phyloP scores from a whole-genome alignment of 768 basidiomycete species.

The Boletus rubroflammeus region DNA sequence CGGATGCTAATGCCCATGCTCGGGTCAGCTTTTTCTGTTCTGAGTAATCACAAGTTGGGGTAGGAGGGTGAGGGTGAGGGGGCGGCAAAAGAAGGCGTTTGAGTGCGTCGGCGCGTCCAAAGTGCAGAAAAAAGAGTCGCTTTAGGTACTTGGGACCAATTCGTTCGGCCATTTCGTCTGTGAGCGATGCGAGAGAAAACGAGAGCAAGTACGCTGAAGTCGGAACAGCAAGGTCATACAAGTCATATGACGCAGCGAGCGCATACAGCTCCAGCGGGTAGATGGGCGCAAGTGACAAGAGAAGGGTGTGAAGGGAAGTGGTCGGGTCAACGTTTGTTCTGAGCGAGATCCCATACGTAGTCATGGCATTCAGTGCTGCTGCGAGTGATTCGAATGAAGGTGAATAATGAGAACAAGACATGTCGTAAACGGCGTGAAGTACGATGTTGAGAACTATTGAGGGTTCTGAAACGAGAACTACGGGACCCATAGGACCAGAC shows the following conservation, averaged over 20 bases:
- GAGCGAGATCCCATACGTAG: conserved; percentile 56
- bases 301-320: conserved; percentile 52
- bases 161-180: conserved; percentile 63
- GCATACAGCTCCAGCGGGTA: conserved; percentile 71
- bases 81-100: conserved; percentile 75
- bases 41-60: conserved; percentile 58
- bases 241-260: conserved; percentile 60
- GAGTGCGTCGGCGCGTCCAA: conserved; percentile 77
- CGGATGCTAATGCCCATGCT: conserved; percentile 79
- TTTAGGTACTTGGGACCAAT: conserved; percentile 80
- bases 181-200: conserved; percentile 60
- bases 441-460: conserved; percentile 67
- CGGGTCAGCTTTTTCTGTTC: conserved; percentile 78
- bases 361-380: conserved; percentile 53
- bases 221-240: conserved; percentile 71
- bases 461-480: conserved; percentile 58
- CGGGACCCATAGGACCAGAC: conserved; percentile 44
- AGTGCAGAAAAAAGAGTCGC: conserved; percentile 78
- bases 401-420: conserved; percentile 71
- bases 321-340: conserved; percentile 45
- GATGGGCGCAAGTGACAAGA: conserved; percentile 65
- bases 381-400: conserved; percentile 60
- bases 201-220: conserved; percentile 74
- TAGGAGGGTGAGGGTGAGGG: conserved; percentile 74
- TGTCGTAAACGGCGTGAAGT: conserved; percentile 67